phyloP scores from a whole-genome alignment of 2,329 filamentous ascomycete species.

The Fusarium chlamydosporum region DNA sequence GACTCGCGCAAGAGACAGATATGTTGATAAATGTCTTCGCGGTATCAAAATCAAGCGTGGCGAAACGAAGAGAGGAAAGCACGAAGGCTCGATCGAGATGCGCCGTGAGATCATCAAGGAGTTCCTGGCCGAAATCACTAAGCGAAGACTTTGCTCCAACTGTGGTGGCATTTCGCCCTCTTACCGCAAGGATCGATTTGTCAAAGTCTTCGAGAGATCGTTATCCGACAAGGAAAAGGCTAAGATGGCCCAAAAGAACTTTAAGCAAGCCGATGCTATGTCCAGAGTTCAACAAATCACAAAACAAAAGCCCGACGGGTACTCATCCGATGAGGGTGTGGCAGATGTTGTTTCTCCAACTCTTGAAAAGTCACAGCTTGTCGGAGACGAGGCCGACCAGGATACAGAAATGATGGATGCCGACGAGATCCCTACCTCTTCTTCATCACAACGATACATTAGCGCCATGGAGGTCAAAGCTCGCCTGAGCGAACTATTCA shows the following conservation, averaged over 20 bases:
- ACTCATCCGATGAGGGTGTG: conserved; percentile 76
- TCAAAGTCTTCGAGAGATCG: conserved; percentile 93
- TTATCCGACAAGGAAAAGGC: conserved; percentile 80
- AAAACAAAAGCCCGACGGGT: conserved; percentile 60
- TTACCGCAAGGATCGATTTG: conserved; percentile 90
- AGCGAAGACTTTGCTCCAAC: conserved; percentile 76
- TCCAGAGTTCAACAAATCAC: conserved; percentile 57
- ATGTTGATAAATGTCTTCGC: conserved; percentile 80
- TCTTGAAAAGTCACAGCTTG: conserved; percentile 54
- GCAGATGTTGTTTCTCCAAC: conserved; percentile 72
- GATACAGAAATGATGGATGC: conserved; percentile 55
- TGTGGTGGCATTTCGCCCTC: conserved; percentile 80
- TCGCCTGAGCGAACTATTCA: conserved; percentile 82
- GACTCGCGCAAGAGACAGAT: conserved; percentile 70
- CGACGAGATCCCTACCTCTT: conserved; percentile 34
- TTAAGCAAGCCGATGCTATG: conserved; percentile 79
- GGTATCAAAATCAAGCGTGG: conserved; percentile 65
- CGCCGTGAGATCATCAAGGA: conserved; percentile 83
- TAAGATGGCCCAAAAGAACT: conserved; percentile 78
- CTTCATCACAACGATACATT: conserved; percentile 76
- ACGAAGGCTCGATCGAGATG: conserved; percentile 84
- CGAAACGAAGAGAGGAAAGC: conserved; percentile 75
- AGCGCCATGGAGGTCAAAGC: conserved; percentile 87
- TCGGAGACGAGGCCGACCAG: conserved; percentile 65
- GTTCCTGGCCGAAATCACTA: conserved; percentile 81